Evolutionary conservation across 345 rosid genomes (phyloP).

Genomic region (Dipteronia sinensis): DNA sequence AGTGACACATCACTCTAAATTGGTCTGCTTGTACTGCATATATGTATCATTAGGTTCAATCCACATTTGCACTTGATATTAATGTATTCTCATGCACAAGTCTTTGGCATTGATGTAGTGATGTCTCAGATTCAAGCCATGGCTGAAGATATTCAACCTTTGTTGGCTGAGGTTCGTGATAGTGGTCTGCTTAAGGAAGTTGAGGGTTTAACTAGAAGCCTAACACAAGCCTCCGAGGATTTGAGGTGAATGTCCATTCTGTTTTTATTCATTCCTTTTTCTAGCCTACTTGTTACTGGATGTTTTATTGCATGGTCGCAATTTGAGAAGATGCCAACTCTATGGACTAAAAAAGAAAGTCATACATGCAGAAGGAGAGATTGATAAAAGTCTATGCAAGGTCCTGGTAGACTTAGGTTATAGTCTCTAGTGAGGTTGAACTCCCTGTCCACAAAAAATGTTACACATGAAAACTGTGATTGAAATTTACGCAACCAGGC

Average conservation of each 20-base stretch:
- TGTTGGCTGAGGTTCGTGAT: conserved; percentile 82
- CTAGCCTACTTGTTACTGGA: background rate
- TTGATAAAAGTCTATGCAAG: background rate
- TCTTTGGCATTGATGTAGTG: conserved; percentile 63
- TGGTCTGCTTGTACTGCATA: background rate
- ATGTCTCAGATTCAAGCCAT: conserved; percentile 95
- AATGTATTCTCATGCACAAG: conserved; percentile 47
- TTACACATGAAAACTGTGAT: background rate
- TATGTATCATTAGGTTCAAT: conserved; percentile 3
- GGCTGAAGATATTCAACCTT: conserved; percentile 96
- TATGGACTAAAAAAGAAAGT: background rate
- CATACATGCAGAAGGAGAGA: background rate
- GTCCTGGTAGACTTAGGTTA: background rate
- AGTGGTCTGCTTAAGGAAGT: conserved; percentile 90
- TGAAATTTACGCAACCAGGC: background rate
- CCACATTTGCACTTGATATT: background rate
- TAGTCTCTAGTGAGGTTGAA: conserved; percentile 3
- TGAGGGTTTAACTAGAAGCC: conserved; percentile 79
- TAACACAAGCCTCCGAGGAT: conserved; percentile 86
- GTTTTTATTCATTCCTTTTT: background rate
- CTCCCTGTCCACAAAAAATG: background rate
- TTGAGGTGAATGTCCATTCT: conserved; percentile 55
- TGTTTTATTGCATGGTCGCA: background rate
- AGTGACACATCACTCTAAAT: background rate
- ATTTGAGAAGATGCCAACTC: background rate